Percentiles rank a stretch among this genome's conserved stretches.
Conservation (phyloP, 1,284 basidiomycete species). For the Sutorius eximius region DNA sequence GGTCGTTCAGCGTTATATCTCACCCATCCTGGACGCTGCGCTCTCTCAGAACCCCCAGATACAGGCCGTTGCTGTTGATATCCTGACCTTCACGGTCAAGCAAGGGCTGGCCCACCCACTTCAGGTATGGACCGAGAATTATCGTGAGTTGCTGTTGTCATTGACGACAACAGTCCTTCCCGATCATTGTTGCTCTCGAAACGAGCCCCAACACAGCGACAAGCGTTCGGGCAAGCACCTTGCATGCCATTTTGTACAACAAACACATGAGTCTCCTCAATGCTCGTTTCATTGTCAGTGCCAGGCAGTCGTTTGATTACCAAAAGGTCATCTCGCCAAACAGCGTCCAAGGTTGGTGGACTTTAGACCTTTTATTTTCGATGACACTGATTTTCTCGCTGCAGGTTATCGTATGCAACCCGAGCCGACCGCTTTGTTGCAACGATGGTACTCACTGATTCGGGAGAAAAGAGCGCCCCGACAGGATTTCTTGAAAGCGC, state of each 20-base stretch:
- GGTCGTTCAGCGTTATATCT: slow-evolving; percentile 89
- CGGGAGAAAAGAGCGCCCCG: slow-evolving; percentile 84
- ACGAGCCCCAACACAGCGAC: slow-evolving; percentile 68
- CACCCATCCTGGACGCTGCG: slow-evolving; percentile 79
- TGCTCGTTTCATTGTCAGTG: slow-evolving; percentile 79
- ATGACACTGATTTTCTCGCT: neutral
- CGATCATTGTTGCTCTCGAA: slow-evolving; percentile 90
- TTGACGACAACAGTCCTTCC: slow-evolving; percentile 68
- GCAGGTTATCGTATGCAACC: slow-evolving; percentile 64
- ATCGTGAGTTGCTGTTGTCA: neutral
- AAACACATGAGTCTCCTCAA: slow-evolving; percentile 92
- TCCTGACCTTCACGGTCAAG: slow-evolving; percentile 88
- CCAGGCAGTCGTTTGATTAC: slow-evolving; percentile 80
- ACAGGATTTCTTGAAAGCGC: slow-evolving; percentile 83
- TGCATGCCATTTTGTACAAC: slow-evolving; percentile 81
- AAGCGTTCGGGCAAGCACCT: slow-evolving; percentile 72
- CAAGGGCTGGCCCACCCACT: slow-evolving; percentile 96
- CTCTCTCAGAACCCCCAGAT: slow-evolving; percentile 69
- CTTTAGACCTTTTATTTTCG: neutral
- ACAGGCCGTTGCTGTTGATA: slow-evolving; percentile 86
- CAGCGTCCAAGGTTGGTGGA: slow-evolving; percentile 47
- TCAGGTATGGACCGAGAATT: slow-evolving; percentile 48
- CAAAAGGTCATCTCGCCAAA: slow-evolving; percentile 61
- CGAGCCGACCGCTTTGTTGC: slow-evolving; percentile 70
- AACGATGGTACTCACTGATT: slow-evolving; percentile 88